Evolutionary conservation across 805 yeast species (phyloP).

Genomic region (Pichia paraexigua): DNA sequence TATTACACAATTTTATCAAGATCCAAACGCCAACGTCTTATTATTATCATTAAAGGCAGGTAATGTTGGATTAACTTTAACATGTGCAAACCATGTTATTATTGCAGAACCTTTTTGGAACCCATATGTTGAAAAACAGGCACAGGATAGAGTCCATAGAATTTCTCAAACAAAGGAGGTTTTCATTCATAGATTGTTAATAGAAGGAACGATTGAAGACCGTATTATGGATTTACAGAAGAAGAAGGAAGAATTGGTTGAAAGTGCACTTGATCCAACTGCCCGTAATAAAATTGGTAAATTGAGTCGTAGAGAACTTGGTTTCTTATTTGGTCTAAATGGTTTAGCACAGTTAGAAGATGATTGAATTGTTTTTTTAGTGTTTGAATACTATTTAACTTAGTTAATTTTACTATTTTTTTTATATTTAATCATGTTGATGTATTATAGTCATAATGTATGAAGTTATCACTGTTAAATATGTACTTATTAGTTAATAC

Average conservation of each 20-base stretch:
- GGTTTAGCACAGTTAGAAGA: conserved; percentile 21
- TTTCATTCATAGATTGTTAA: conserved; percentile 61
- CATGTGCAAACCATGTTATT: conserved; percentile 90
- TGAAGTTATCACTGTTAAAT: too few relatives aligned
- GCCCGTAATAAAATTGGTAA: conserved; percentile 57
- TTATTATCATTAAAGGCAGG: conserved; percentile 87
- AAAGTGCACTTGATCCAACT: conserved; percentile 73
- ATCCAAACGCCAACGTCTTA: conserved; percentile 46
- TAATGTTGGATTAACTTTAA: conserved; percentile 87
- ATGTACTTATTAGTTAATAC: too few relatives aligned
- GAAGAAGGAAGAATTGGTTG: conserved; percentile 69
- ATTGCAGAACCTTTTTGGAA: conserved; percentile 97
- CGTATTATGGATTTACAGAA: conserved; percentile 77
- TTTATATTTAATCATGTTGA: not conserved
- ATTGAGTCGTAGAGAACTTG: conserved; percentile 61
- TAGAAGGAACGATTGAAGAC: conserved; percentile 75
- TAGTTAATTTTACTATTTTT: not conserved
- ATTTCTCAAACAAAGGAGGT: conserved; percentile 85
- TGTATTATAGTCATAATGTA: too few relatives aligned
- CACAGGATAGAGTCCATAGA: conserved; percentile 92
- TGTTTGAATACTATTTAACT: not conserved
- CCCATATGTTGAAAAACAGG: conserved; percentile 95
- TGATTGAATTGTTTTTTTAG: not conserved
- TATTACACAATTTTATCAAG: conserved; percentile 55
- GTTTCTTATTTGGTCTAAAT: conserved; percentile 59